Percentiles rank a stretch among this genome's conserved stretches.
Conservation (phyloP, 2,329 filamentous ascomycete genomes). For the Dactylonectria estremocensis region DNA sequence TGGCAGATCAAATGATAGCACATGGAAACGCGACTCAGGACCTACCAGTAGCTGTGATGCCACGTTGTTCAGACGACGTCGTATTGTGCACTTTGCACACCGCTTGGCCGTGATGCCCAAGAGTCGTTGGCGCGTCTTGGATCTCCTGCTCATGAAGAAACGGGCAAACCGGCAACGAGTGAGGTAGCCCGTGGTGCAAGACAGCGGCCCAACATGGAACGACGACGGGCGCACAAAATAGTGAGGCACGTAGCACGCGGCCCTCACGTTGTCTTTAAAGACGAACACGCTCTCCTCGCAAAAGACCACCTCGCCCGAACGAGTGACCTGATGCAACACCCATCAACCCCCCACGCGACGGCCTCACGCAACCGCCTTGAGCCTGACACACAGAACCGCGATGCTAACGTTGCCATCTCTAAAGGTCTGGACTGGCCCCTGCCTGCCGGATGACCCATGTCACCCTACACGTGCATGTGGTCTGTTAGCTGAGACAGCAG, state of each 20-base stretch:
- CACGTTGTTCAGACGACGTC: too few species aligned
- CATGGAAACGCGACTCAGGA: too few species aligned
- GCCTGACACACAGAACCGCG: not conserved
- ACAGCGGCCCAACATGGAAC: not conserved
- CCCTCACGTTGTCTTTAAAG: slow-evolving; percentile 7
- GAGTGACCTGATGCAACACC: slow-evolving; percentile 5
- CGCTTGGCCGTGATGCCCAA: too few species aligned
- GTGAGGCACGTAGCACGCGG: slow-evolving; percentile 6
- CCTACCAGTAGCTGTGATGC: too few species aligned
- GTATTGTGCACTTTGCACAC: too few species aligned
- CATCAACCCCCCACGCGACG: slow-evolving; percentile 11
- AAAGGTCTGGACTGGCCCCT: not conserved
- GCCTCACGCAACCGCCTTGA: slow-evolving; percentile 3
- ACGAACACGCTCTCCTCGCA: not conserved
- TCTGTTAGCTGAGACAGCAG: slow-evolving; percentile 21
- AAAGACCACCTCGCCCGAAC: not conserved
- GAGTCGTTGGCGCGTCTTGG: too few species aligned
- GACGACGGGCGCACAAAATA: not conserved
- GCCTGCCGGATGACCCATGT: slow-evolving; percentile 25
- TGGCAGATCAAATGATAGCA: not conserved
- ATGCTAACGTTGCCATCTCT: not conserved
- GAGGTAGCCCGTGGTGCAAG: not conserved
- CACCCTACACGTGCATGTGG: slow-evolving; percentile 27
- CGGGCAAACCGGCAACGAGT: not conserved
- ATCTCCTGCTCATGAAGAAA: too few species aligned